These are phyloP conservation scores for Solanum lignicaule DNA, from an alignment of 257 asterid species.

Conservation along the genomic window DNA sequence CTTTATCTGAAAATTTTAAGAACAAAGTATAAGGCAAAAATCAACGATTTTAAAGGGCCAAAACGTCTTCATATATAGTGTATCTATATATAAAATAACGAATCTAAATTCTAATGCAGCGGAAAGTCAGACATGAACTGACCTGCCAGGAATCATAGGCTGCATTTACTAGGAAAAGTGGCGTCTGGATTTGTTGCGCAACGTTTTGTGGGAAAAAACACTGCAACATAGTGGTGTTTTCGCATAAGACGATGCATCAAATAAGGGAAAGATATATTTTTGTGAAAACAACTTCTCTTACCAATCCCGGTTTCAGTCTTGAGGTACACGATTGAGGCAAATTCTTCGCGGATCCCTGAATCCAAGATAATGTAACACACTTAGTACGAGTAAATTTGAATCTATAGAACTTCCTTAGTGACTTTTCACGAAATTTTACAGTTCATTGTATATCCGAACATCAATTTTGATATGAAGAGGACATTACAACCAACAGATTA, in stretches of 20 bases:
- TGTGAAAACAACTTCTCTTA: conserved; percentile 10
- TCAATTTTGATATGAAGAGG: neutral
- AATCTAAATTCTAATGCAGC: neutral
- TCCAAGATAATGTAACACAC: neutral
- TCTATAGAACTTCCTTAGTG: neutral
- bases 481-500: neutral
- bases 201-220: conserved; percentile 78
- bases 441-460: neutral
- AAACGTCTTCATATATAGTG: neutral
- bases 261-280: neutral
- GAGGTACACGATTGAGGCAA: conserved; percentile 59
- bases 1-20: conserved; percentile 22
- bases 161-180: conserved; percentile 12
- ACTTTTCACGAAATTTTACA: neutral
- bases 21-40: neutral
- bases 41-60: neutral
- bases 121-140: neutral
- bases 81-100: neutral
- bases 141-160: conserved; percentile 20
- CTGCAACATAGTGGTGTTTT: conserved; percentile 30
- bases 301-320: conserved; percentile 62
- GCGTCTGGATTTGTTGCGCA: conserved; percentile 40
- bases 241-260: neutral
- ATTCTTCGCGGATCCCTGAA: conserved; percentile 78
- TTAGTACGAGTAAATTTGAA: neutral